Conservation (phyloP, 768 basidiomycete genomes). For the Serendipita indica region DNA sequence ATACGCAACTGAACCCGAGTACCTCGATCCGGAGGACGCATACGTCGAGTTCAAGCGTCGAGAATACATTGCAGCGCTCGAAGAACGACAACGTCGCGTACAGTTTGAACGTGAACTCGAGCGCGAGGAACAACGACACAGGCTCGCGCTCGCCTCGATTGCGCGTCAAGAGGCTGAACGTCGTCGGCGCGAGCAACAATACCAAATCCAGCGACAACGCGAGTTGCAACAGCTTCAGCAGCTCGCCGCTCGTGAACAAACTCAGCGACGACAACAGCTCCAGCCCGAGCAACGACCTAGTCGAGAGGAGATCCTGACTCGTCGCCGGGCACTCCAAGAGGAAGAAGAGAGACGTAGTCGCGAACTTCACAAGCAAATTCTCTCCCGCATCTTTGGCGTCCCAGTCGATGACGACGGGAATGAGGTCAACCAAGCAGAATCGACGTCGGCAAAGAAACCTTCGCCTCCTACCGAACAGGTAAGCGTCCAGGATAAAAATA, state of each 20-base stretch:
- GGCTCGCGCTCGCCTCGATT: neutral
- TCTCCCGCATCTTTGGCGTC: slow-evolving; percentile 1
- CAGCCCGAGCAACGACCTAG: neutral
- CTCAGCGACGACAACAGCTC: neutral
- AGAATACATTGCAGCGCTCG: neutral
- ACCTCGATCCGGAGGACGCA: neutral
- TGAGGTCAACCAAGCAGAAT: neutral
- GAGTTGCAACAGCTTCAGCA: neutral
- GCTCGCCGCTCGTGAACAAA: neutral
- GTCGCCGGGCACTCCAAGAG: slow-evolving; percentile 1
- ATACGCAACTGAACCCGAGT: neutral
- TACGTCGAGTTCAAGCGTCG: neutral
- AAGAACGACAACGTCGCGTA: neutral
- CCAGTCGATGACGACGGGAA: neutral
- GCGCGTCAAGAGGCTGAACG: neutral
- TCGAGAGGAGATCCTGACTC: neutral
- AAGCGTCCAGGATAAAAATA: too few relatives aligned
- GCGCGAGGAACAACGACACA: neutral
- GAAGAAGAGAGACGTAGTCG: slow-evolving; percentile 4
- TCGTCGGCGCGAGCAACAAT: too few relatives aligned
- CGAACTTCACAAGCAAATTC: neutral
- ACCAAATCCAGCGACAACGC: neutral
- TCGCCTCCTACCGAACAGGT: neutral
- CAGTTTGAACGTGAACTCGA: slow-evolving; percentile 4
- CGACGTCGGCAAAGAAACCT: neutral